phyloP scores from a whole-genome alignment of 2,329 filamentous ascomycete species.

The Alternaria gansuensis region DNA sequence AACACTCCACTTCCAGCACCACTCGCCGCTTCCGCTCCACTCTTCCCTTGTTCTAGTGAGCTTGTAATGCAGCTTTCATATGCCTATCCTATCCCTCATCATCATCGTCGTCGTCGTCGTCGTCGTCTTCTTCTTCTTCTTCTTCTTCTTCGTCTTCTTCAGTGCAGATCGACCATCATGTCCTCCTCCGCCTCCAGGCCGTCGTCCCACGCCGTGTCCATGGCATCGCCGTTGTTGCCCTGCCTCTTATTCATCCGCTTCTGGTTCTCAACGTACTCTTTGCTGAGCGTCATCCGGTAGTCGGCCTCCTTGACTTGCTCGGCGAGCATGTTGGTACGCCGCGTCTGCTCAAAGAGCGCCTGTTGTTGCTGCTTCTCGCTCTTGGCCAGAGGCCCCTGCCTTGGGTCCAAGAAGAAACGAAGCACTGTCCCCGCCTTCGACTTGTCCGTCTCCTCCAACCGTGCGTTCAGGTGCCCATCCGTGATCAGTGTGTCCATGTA shows the following conservation, averaged over 20 bases:
- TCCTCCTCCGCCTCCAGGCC: slow-evolving; percentile 50
- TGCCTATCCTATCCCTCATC: background rate
- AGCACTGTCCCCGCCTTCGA: slow-evolving; percentile 58
- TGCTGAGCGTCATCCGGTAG: slow-evolving; percentile 64
- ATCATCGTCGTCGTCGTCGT: slow-evolving; percentile 9
- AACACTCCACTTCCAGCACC: slow-evolving; percentile 5
- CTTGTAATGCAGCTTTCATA: slow-evolving; percentile 5
- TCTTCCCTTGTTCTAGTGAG: background rate
- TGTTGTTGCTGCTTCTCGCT: slow-evolving; percentile 53
- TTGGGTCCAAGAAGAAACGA: slow-evolving; percentile 60
- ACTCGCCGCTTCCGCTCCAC: slow-evolving; percentile 6
- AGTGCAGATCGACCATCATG: slow-evolving; percentile 52
- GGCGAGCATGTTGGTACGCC: slow-evolving; percentile 61
- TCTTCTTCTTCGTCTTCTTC: slow-evolving; percentile 8
- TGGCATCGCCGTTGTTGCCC: slow-evolving; percentile 44
- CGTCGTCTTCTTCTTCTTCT: slow-evolving; percentile 7
- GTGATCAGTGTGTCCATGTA: slow-evolving; percentile 64
- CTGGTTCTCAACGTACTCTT: slow-evolving; percentile 66
- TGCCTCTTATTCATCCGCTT: slow-evolving; percentile 59
- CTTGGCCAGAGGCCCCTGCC: slow-evolving; percentile 50
- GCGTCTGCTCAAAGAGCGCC: slow-evolving; percentile 60
- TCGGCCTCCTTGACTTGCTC: slow-evolving; percentile 64
- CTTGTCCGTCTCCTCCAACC: slow-evolving; percentile 56
- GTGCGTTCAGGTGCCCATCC: slow-evolving; percentile 61
- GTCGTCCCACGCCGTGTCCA: slow-evolving; percentile 52